Percentiles rank a stretch among this genome's conserved stretches.
phyloP scores from a whole-genome alignment of 2,329 filamentous ascomycete genomes.

The Rugonectria rugulosa region DNA sequence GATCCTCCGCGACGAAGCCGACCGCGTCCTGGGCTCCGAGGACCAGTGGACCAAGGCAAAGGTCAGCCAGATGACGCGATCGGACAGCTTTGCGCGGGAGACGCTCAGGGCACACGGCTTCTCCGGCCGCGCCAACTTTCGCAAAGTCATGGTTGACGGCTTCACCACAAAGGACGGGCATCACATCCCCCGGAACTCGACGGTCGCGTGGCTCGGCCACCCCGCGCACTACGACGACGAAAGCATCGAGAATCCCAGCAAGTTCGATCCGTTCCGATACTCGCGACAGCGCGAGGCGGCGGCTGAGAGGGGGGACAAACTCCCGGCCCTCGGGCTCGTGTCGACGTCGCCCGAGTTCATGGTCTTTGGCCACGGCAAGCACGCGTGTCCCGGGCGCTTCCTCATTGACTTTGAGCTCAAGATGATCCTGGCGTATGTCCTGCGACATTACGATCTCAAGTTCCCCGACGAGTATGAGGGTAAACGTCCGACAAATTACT shows the following conservation, averaged over 20 bases:
- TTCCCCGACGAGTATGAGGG: constrained; percentile 32
- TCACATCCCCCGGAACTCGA: neutral
- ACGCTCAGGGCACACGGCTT: constrained; percentile 49
- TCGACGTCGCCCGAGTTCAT: constrained; percentile 38
- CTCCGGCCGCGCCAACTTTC: constrained; percentile 38
- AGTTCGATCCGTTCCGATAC: constrained; percentile 5
- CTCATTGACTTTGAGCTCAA: constrained; percentile 43
- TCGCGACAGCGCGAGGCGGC: constrained; percentile 44
- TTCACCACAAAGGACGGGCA: constrained; percentile 38
- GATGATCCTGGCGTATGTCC: constrained; percentile 39
- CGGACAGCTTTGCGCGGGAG: constrained; percentile 54
- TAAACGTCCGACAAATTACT: constrained; percentile 28
- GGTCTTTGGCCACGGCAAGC: constrained; percentile 46
- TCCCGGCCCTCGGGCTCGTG: constrained; percentile 23
- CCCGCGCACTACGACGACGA: neutral
- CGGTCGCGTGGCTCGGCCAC: neutral
- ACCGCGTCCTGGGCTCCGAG: constrained; percentile 38
- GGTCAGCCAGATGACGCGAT: constrained; percentile 46
- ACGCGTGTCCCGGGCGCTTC: constrained; percentile 44
- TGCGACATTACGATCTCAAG: constrained; percentile 31
- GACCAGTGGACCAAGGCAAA: constrained; percentile 49
- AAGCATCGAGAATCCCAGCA: neutral
- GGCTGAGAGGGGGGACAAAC: constrained; percentile 19
- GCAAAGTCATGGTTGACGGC: constrained; percentile 39
- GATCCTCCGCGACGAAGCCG: constrained; percentile 43